Evolutionary conservation across 2,329 filamentous ascomycete genomes (phyloP), one percentile per base, ranked within the genome.

Genomic region (Nigrospora osmanthi): DNA sequence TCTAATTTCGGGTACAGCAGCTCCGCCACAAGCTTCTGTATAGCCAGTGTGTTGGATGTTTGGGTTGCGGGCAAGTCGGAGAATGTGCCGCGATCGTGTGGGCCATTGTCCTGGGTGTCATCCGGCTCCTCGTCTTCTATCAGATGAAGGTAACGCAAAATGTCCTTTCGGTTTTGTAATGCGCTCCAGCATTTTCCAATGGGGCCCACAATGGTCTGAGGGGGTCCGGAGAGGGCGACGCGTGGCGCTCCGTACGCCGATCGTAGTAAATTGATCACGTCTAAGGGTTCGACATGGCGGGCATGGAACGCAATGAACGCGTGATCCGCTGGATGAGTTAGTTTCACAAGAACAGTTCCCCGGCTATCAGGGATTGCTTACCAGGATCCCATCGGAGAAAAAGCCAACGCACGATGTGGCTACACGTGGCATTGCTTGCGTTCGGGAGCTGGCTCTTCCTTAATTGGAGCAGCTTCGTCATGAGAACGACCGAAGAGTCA

Each of bases 371-470:
- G 12, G 6, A 6, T 13, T 31, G 63, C 76, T 60, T 70, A 91
- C 87, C 82, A 52, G 89, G 85, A 52, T 81, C 82, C 89, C 91
- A 98, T 55, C 78, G 83, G 32, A 81, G 76, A 54, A 89, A 82
- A 1, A 93, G 63, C 93, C 93, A 98, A 54, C 81, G 76, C 45
- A 93, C 78, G 33, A 93, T 75, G 54, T 86, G 80, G 51, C 81
- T 85, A 34, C 80, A 82, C 4, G 82, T 85, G 35, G 73, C 72
- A 52, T 82, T 78, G 52, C 79, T 86, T 33, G 79, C 78, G 47
- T 78, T 83, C 2, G 87, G 85, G 38, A 85, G 80, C 54, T 83
- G 76, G 28, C 77, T 73, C 52, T 85, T 81, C 43, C 81, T 79
- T 35, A 81, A 68, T 45, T 81, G 75, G 33, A 93, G 70, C 36